These are phyloP conservation scores for Globisporangium megalacanthum DNA, from an alignment of 352 stramenopile species.

Conservation along the genomic window DNA sequence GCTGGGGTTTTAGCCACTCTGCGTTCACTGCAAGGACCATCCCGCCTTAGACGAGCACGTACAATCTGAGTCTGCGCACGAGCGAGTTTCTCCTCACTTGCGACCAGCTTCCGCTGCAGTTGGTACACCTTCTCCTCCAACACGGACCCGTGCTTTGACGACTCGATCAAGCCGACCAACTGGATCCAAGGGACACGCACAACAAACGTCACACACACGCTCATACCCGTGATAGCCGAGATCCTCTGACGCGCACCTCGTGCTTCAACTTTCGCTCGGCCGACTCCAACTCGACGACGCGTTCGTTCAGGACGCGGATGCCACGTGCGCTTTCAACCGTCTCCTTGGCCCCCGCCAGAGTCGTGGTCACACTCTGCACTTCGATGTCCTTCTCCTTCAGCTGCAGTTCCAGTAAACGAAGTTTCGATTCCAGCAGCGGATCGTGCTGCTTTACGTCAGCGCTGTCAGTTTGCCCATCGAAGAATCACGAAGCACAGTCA, in stretches of 20 bases:
- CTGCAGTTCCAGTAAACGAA: constrained; percentile 56
- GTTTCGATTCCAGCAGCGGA: constrained; percentile 56
- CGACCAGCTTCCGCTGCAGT: constrained; percentile 38
- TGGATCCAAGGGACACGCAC: constrained; percentile 10
- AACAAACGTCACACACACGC: not conserved
- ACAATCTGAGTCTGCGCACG: constrained; percentile 44
- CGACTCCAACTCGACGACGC: constrained; percentile 54
- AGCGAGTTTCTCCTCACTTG: constrained; percentile 46
- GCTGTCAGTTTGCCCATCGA: not conserved
- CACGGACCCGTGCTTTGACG: constrained; percentile 51
- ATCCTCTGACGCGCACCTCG: constrained; percentile 25
- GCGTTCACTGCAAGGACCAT: too few species aligned
- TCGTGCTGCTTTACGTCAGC: constrained; percentile 31
- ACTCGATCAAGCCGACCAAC: constrained; percentile 64
- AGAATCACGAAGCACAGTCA: not conserved
- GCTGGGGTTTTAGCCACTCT: not conserved
- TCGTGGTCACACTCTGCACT: constrained; percentile 35
- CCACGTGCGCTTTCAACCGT: constrained; percentile 44
- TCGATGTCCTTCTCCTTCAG: constrained; percentile 58
- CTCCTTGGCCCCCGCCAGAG: constrained; percentile 37
- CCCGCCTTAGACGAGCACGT: constrained; percentile 11
- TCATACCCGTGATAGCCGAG: too few species aligned
- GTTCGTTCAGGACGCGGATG: constrained; percentile 48
- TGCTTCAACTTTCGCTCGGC: constrained; percentile 62
- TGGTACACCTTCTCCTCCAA: constrained; percentile 62